These are phyloP conservation scores for Trichoderma pleuroti DNA, from an alignment of 2,329 filamentous ascomycete species.

Conservation along the genomic window DNA sequence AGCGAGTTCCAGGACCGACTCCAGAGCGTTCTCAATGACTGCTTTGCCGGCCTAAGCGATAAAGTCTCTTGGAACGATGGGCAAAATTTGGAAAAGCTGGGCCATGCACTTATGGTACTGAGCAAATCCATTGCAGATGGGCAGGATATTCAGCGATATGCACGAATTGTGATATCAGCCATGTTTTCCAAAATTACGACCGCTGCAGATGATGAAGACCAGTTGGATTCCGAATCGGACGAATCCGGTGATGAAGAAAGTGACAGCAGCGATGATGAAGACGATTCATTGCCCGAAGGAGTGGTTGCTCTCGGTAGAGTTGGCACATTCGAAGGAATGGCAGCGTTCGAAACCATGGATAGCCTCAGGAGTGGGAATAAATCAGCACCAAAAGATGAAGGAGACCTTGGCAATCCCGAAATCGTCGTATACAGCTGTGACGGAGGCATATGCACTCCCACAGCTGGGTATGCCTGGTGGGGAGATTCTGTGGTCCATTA, in stretches of 20 bases:
- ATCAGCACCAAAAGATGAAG: conserved; percentile 5
- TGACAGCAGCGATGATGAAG: conserved; percentile 7
- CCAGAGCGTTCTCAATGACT: conserved; percentile 22
- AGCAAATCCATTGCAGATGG: conserved; percentile 17
- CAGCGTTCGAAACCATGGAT: not conserved
- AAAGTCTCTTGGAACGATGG: conserved; percentile 28
- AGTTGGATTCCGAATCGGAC: not conserved
- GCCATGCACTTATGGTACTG: conserved; percentile 22
- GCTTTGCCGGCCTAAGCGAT: conserved; percentile 24
- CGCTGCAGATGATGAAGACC: not conserved
- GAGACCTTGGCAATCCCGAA: conserved; percentile 12
- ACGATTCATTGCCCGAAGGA: not conserved
- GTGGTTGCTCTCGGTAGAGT: not conserved
- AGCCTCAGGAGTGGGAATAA: not conserved
- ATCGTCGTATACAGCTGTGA: conserved; percentile 15
- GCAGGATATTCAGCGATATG: conserved; percentile 20
- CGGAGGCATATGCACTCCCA: conserved; percentile 21
- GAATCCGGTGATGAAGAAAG: conserved; percentile 1
- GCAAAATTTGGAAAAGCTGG: conserved; percentile 21
- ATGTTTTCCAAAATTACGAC: conserved; percentile 25
- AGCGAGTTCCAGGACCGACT: conserved; percentile 25
- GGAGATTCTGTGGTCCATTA: conserved; percentile 20
- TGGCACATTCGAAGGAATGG: not conserved
- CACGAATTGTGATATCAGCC: conserved; percentile 26
- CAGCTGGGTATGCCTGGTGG: conserved; percentile 22